phyloP scores from a whole-genome alignment of 1,284 basidiomycete genomes.

The Ustanciosporium gigantosporum region DNA sequence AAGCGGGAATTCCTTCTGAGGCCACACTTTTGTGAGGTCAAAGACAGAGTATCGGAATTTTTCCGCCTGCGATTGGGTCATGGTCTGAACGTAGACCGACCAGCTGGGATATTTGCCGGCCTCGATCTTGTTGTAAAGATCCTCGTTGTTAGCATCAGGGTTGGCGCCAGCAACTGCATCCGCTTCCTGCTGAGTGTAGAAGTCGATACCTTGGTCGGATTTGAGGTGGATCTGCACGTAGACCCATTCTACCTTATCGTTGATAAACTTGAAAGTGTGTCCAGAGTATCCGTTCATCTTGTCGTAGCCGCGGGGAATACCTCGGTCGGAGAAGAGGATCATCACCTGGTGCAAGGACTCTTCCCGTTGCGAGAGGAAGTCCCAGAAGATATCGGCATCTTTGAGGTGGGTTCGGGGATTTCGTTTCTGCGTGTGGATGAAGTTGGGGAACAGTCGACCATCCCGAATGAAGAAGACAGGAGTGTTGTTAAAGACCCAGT shows the following conservation, averaged over 20 bases:
- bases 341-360: conserved; percentile 29
- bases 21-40: conserved; percentile 73
- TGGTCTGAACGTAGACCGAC: conserved; percentile 80
- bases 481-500: conserved; percentile 46
- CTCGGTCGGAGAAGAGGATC: conserved; percentile 69
- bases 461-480: conserved; percentile 61
- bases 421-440: conserved; percentile 93
- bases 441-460: conserved; percentile 68
- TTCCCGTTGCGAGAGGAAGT: conserved; percentile 67
- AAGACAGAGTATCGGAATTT: conserved; percentile 83
- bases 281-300: conserved; percentile 72
- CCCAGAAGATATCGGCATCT: conserved; percentile 70
- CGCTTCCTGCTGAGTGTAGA: conserved; percentile 62
- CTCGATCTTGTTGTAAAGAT: conserved; percentile 75
- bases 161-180: conserved; percentile 71
- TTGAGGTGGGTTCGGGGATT: conserved; percentile 85
- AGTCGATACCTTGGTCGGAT: conserved; percentile 35
- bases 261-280: conserved; percentile 88
- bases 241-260: conserved; percentile 70
- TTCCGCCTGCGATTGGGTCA: conserved; percentile 88
- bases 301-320: conserved; percentile 77
- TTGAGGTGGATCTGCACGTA: conserved; percentile 30
- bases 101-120: conserved; percentile 75
- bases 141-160: conserved; percentile 71
- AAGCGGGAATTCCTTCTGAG: conserved; percentile 5